A percentile compares a stretch with the other conserved stretches of the same genome.
Evolutionary conservation across 2,329 filamentous ascomycete species (phyloP).

Genomic region (Arthrobotrys entomopaga): DNA sequence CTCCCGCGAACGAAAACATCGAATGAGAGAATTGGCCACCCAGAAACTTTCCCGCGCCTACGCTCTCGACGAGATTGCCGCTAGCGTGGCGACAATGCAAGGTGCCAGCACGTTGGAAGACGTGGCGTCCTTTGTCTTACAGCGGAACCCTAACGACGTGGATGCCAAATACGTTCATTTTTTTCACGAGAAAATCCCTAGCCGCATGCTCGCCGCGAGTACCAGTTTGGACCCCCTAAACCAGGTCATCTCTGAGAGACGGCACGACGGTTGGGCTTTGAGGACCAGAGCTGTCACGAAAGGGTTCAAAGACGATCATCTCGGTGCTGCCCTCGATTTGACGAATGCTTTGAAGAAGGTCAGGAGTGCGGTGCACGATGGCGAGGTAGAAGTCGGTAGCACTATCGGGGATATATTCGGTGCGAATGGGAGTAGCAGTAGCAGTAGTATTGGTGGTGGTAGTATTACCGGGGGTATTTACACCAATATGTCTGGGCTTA

Average conservation of each 20-base stretch:
- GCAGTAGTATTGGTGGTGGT: neutral
- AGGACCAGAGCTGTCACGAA: constrained; percentile 79
- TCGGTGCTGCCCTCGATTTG: constrained; percentile 76
- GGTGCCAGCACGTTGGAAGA: constrained; percentile 79
- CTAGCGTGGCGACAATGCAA: constrained; percentile 85
- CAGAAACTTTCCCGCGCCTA: constrained; percentile 82
- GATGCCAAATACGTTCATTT: constrained; percentile 91
- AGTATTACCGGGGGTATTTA: constrained; percentile 14
- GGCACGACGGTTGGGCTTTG: constrained; percentile 73
- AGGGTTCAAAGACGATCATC: constrained; percentile 78
- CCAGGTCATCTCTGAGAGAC: constrained; percentile 73
- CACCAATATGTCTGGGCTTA: constrained; percentile 35
- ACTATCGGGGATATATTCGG: constrained; percentile 61
- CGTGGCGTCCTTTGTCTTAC: constrained; percentile 77
- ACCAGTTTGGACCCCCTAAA: constrained; percentile 75
- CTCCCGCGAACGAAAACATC: constrained; percentile 78
- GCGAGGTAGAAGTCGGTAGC: constrained; percentile 67
- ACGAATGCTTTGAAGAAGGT: constrained; percentile 72
- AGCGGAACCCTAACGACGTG: constrained; percentile 73
- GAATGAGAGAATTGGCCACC: constrained; percentile 82
- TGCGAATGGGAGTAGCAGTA: constrained; percentile 18
- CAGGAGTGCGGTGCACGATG: constrained; percentile 65
- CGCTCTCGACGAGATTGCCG: constrained; percentile 82
- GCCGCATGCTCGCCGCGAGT: constrained; percentile 75
- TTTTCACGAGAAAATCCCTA: constrained; percentile 89